Evolutionary conservation across 2,329 filamentous ascomycete genomes (phyloP).

Genomic region (Talaromyces sp.): DNA sequence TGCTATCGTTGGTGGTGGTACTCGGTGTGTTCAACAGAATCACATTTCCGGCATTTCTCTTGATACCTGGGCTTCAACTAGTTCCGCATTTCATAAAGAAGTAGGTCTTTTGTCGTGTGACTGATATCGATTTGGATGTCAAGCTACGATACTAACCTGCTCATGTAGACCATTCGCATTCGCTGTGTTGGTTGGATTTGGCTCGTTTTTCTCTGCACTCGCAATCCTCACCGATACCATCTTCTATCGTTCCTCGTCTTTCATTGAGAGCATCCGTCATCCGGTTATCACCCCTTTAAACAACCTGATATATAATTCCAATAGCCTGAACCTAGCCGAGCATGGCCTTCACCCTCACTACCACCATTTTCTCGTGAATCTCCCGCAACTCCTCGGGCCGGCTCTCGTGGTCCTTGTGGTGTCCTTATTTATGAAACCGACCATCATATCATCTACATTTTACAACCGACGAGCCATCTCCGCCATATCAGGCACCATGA

Average conservation of each 20-base stretch:
- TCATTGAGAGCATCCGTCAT: conserved; percentile 41
- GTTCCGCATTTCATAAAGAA: conserved; percentile 79
- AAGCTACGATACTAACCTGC: conserved; percentile 29
- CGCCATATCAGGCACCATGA: conserved; percentile 39
- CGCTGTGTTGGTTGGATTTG: conserved; percentile 59
- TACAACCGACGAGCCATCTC: conserved; percentile 40
- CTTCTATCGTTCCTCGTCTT: conserved; percentile 58
- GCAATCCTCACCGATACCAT: conserved; percentile 79
- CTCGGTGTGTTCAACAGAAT: conserved; percentile 94
- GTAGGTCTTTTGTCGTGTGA: conserved; percentile 47
- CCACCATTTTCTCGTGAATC: conserved; percentile 66
- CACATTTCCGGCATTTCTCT: conserved; percentile 88
- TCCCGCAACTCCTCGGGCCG: conserved; percentile 68
- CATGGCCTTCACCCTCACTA: conserved; percentile 77
- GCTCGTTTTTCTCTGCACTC: conserved; percentile 61
- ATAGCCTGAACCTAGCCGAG: conserved; percentile 63
- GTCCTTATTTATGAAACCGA: conserved; percentile 44
- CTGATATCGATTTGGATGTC: no score
- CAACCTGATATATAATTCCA: conserved; percentile 70
- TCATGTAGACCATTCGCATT: conserved; percentile 54
- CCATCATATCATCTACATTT: conserved; percentile 27
- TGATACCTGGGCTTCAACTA: conserved; percentile 76
- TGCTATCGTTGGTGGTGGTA: conserved; percentile 75
- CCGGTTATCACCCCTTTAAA: conserved; percentile 74
- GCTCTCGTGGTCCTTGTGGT: conserved; percentile 51